Percentiles rank a stretch among this genome's conserved stretches.
Evolutionary conservation across 192 early-diverging fungal species (phyloP).

Genomic region (Chytriomyces sp.): DNA sequence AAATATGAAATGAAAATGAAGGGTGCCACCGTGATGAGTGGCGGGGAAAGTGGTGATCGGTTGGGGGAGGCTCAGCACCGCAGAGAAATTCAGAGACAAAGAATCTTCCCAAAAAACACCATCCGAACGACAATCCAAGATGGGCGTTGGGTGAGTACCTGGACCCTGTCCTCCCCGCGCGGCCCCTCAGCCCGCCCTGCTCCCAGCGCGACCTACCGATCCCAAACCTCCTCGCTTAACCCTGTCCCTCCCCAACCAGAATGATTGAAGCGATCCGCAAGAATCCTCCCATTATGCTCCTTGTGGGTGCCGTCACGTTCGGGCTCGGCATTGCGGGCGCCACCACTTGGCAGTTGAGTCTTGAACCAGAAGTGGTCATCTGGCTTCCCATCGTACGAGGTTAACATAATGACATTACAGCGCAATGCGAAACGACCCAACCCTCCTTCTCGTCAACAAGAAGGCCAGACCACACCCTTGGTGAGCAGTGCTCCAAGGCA

Average conservation of each 20-base stretch:
- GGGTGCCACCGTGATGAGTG: too few species aligned
- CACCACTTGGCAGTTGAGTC: background rate
- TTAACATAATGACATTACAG: too few species aligned
- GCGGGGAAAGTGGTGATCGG: too few species aligned
- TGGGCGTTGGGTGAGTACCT: slow-evolving; percentile 21
- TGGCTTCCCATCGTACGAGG: too few species aligned
- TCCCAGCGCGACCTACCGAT: background rate
- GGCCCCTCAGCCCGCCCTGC: background rate
- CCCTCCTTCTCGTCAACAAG: slow-evolving; percentile 9
- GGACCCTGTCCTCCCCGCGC: background rate
- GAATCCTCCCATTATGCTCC: slow-evolving; percentile 23
- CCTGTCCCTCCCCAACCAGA: background rate
- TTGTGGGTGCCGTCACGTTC: slow-evolving; percentile 5
- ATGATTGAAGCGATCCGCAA: background rate
- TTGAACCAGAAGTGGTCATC: too few species aligned
- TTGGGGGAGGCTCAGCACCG: background rate
- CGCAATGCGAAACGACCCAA: slow-evolving; percentile 22
- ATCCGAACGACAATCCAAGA: background rate
- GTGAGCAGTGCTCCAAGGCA: background rate
- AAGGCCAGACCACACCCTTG: background rate
- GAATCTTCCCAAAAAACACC: background rate
- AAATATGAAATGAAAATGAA: too few species aligned
- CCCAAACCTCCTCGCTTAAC: background rate
- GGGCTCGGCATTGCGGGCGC: slow-evolving; percentile 3
- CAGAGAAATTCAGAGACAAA: background rate